Evolutionary conservation across 495 filamentous ascomycete genomes (phyloP).

Genomic region (Penicillium steckii): DNA sequence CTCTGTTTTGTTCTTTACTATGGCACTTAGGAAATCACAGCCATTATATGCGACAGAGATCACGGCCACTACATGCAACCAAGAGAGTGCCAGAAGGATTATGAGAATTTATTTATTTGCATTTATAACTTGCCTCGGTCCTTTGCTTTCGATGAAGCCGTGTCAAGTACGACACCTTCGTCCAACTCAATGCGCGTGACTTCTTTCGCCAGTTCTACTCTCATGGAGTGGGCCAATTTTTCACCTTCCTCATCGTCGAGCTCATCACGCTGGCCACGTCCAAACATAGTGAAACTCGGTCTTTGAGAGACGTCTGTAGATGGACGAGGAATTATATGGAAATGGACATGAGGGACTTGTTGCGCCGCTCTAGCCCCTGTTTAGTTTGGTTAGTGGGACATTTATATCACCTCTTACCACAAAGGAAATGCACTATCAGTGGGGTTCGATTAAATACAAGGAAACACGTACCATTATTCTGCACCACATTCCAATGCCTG

Average conservation of each 20-base stretch:
- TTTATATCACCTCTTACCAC: no score
- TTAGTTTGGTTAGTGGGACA: not conserved
- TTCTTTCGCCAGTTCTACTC: conserved; percentile 57
- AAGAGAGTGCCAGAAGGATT: no score
- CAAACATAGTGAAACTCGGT: conserved; percentile 77
- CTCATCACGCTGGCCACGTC: conserved; percentile 75
- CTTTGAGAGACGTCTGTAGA: conserved; percentile 26
- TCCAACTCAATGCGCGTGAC: conserved; percentile 45
- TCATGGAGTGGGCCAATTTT: conserved; percentile 59
- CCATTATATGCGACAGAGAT: not conserved
- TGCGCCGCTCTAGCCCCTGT: conserved; percentile 78
- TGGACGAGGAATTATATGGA: conserved; percentile 83
- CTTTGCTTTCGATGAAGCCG: conserved; percentile 12
- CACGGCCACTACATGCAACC: not conserved
- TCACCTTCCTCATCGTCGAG: conserved; percentile 82
- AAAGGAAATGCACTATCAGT: no score
- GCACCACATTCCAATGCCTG: conserved; percentile 76
- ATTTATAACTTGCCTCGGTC: conserved; percentile 28
- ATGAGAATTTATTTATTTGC: not conserved
- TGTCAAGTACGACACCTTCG: conserved; percentile 42
- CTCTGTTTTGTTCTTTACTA: not conserved
- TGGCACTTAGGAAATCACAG: not conserved
- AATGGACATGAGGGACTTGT: conserved; percentile 88
- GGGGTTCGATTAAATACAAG: no score
- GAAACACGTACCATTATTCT: conserved; percentile 75